phyloP scores from a whole-genome alignment of 2,329 filamentous ascomycete species.

The Diaporthe sp. region DNA sequence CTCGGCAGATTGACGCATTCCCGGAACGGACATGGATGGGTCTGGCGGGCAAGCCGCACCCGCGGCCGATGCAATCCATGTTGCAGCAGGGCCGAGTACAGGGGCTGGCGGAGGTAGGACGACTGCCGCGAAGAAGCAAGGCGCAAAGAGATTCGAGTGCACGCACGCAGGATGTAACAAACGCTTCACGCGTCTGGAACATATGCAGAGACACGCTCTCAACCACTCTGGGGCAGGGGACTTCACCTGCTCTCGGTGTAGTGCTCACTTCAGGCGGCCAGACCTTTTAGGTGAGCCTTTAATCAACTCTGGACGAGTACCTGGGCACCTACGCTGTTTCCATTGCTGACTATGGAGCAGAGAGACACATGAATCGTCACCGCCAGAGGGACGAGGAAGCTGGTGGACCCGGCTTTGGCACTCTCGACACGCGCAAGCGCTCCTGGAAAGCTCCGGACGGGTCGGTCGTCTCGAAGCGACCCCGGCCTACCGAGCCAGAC shows the following conservation, averaged over 20 bases:
- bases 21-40: slow-evolving; percentile 33
- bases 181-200: slow-evolving; percentile 69
- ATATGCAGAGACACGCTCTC: slow-evolving; percentile 69
- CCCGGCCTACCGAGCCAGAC: slow-evolving; percentile 41
- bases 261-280: slow-evolving; percentile 72
- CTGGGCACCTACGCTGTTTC: too few species aligned
- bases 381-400: slow-evolving; percentile 69
- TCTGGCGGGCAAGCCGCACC: background rate
- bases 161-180: slow-evolving; percentile 63
- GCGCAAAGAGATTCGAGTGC: slow-evolving; percentile 51
- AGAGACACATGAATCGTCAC: slow-evolving; percentile 69
- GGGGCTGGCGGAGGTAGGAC: background rate
- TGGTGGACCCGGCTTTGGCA: slow-evolving; percentile 63
- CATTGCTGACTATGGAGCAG: slow-evolving; percentile 52
- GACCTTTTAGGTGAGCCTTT: slow-evolving; percentile 67
- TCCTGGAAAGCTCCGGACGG: slow-evolving; percentile 69
- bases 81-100: slow-evolving; percentile 1
- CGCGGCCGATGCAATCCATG: slow-evolving; percentile 26
- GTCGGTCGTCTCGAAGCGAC: slow-evolving; percentile 62
- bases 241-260: slow-evolving; percentile 70
- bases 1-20: background rate
- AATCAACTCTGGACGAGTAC: background rate
- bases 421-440: slow-evolving; percentile 68
- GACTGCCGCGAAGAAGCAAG: slow-evolving; percentile 31
- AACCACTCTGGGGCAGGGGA: slow-evolving; percentile 66